Conservation (phyloP, 106 monocot species). For the Allium fistulosum region DNA sequence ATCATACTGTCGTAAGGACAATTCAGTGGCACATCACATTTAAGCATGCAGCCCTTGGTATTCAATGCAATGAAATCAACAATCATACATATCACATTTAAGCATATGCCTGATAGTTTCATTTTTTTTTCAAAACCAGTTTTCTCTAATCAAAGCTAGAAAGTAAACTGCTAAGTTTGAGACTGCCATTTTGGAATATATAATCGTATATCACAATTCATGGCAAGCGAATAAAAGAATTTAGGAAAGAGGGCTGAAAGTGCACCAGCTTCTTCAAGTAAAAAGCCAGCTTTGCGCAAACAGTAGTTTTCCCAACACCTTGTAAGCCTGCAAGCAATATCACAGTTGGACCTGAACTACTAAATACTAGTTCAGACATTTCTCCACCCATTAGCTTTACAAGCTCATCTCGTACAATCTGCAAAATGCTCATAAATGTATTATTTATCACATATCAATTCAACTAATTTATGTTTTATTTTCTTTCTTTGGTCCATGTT, state of each 20-base stretch:
- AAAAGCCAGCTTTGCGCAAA: slow-evolving; percentile 89
- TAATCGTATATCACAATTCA: no score
- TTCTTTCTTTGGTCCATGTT: background rate
- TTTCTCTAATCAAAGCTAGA: no score
- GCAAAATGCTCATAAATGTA: slow-evolving; percentile 10
- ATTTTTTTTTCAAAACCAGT: no score
- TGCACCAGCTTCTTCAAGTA: slow-evolving; percentile 92
- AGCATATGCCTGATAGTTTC: no score
- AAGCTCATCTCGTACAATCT: slow-evolving; percentile 91
- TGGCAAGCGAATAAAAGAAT: no score
- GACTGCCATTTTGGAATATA: no score
- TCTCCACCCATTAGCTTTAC: slow-evolving; percentile 94
- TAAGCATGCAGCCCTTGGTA: no score
- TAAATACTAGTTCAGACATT: slow-evolving; percentile 76
- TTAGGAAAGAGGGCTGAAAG: slow-evolving; percentile 2
- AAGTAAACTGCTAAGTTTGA: no score
- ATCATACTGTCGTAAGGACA: background rate
- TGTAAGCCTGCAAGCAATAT: slow-evolving; percentile 91
- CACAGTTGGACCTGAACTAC: slow-evolving; percentile 83
- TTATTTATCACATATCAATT: background rate
- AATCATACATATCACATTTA: no score
- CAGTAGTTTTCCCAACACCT: slow-evolving; percentile 98
- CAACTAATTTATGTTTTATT: background rate
- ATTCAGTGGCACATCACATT: background rate
- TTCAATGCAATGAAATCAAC: no score